Conservation (phyloP, 441 rosid species). For the Flueggea neowawraea region DNA sequence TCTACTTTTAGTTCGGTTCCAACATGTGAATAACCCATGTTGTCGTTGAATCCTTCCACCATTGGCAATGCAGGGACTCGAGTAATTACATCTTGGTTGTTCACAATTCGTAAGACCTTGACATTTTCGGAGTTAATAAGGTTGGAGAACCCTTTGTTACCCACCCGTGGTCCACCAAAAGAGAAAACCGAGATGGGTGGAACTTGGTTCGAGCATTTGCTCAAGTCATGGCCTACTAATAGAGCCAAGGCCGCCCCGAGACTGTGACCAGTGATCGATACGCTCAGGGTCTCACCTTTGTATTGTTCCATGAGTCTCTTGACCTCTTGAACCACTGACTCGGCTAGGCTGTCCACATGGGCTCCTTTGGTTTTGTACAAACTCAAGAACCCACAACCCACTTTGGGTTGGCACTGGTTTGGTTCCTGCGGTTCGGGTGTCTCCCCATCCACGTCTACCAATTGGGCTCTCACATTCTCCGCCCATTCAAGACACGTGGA, state of each 20-base stretch:
- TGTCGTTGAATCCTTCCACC: conserved; percentile 32
- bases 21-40: conserved; percentile 29
- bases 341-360: conserved; percentile 44
- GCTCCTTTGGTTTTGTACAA: conserved; percentile 50
- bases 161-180: conserved; percentile 84
- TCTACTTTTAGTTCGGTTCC: conserved; percentile 72
- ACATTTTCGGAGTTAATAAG: conserved; percentile 38
- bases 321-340: conserved; percentile 55
- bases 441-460: conserved; percentile 33
- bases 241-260: conserved; percentile 64
- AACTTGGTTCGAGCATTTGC: conserved; percentile 36
- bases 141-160: conserved; percentile 60
- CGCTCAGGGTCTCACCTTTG: conserved; percentile 63
- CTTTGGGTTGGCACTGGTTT: conserved; percentile 48
- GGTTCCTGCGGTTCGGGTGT: conserved; percentile 13
- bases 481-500: conserved; percentile 86
- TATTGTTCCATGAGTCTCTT: conserved; percentile 51
- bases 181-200: conserved; percentile 74
- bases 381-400: conserved; percentile 76
- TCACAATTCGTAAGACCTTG: conserved; percentile 67
- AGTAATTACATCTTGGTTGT: conserved; percentile 68
- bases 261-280: conserved; percentile 81
- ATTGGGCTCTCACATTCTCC: conserved; percentile 73
- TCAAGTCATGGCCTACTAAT: conserved; percentile 56
- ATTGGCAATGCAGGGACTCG: conserved; percentile 69